Percentiles rank a stretch among this genome's conserved stretches.
These are phyloP conservation scores for Carex pumila DNA, from an alignment of 176 grass and related monocot species.

Conservation along the genomic window DNA sequence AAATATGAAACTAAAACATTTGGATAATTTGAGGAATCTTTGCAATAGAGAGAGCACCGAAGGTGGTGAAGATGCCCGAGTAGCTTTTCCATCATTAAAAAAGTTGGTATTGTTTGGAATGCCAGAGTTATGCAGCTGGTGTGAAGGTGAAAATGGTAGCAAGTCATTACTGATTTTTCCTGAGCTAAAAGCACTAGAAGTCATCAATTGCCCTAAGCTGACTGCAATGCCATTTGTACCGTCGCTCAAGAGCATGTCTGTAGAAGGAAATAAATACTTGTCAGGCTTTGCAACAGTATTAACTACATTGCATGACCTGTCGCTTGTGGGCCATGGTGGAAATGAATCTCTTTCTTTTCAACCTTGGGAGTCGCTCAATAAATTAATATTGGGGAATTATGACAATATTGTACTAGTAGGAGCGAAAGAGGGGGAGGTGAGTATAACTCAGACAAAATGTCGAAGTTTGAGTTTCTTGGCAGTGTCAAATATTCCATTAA, in stretches of 20 bases:
- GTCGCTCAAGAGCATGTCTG: background rate
- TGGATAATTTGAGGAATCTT: background rate
- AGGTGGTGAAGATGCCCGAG: background rate
- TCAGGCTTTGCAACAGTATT: background rate
- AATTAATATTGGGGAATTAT: background rate
- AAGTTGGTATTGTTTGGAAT: background rate
- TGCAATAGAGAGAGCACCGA: no score
- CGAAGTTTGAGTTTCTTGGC: background rate
- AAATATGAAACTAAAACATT: background rate
- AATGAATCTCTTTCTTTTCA: background rate
- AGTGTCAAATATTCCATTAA: background rate
- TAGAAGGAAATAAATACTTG: background rate
- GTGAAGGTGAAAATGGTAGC: background rate
- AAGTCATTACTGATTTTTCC: background rate
- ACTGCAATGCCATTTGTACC: background rate
- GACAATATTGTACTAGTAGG: background rate
- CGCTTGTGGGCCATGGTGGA: background rate
- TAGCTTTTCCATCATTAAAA: background rate
- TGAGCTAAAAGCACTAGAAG: background rate
- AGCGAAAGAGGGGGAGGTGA: background rate
- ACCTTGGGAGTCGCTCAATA: background rate
- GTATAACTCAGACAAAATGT: background rate
- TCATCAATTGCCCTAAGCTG: background rate
- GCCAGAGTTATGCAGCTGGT: background rate
- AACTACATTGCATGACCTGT: background rate